phyloP scores from a whole-genome alignment of 495 filamentous ascomycete species.

The Tuber microsphaerosporum region DNA sequence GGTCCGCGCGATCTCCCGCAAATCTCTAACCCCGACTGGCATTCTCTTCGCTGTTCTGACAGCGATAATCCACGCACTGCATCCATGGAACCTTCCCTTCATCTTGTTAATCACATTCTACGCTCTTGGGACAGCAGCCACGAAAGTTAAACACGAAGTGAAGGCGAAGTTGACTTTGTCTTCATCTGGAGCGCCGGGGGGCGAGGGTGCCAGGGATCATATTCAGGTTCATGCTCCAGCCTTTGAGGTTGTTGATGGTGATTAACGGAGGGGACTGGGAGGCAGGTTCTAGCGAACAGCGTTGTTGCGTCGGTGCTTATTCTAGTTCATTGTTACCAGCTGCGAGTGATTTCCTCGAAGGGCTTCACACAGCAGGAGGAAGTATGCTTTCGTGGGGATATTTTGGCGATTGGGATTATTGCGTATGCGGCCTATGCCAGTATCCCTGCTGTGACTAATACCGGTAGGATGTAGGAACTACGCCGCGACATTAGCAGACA shows the following conservation, averaged over 20 bases:
- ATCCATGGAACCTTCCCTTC: constrained; percentile 88
- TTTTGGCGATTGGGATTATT: background rate
- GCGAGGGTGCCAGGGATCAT: constrained; percentile 74
- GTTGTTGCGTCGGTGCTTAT: constrained; percentile 66
- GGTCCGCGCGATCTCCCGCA: constrained; percentile 28
- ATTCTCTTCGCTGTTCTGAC: constrained; percentile 66
- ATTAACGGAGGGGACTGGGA: background rate
- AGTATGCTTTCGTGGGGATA: constrained; percentile 7
- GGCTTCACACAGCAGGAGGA: constrained; percentile 13
- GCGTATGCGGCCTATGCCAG: background rate
- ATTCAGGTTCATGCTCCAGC: constrained; percentile 51
- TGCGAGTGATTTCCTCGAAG: constrained; percentile 46
- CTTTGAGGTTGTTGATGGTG: constrained; percentile 4
- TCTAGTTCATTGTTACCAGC: constrained; percentile 61
- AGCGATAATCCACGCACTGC: constrained; percentile 69
- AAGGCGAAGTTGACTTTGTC: constrained; percentile 75
- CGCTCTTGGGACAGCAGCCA: constrained; percentile 71
- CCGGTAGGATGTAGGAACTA: constrained; percentile 62
- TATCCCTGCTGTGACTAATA: constrained; percentile 48
- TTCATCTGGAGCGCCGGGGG: constrained; percentile 61
- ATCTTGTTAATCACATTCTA: constrained; percentile 78
- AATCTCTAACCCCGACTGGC: constrained; percentile 61
- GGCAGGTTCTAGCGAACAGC: constrained; percentile 72
- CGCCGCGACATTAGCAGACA: constrained; percentile 83
- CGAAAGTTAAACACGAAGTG: constrained; percentile 81